Evolutionary conservation across 2,329 filamentous ascomycete genomes (phyloP).

Genomic region (Pyricularia grisea): DNA sequence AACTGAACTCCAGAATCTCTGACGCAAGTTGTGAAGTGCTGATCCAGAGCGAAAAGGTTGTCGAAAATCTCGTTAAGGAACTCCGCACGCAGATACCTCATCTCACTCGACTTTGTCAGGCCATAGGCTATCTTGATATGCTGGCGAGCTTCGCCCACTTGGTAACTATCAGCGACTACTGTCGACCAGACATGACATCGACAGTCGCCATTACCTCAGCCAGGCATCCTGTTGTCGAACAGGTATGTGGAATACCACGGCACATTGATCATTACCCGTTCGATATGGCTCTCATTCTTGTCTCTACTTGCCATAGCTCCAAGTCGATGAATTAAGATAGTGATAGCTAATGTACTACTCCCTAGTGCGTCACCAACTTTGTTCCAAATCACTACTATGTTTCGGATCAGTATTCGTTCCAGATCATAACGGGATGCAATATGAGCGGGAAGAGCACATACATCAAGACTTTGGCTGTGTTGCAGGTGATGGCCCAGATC

Average conservation of each 20-base stretch:
- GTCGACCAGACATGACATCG: constrained; percentile 58
- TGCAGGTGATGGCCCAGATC: constrained; percentile 89
- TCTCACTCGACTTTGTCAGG: constrained; percentile 79
- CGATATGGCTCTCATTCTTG: not conserved
- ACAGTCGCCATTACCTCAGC: constrained; percentile 65
- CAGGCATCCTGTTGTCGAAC: constrained; percentile 72
- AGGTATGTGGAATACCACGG: constrained; percentile 22
- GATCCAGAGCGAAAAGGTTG: constrained; percentile 67
- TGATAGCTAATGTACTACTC: not conserved
- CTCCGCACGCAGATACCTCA: constrained; percentile 62
- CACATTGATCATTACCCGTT: not conserved
- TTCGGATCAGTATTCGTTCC: constrained; percentile 70
- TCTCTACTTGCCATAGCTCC: not conserved
- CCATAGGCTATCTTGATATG: constrained; percentile 82
- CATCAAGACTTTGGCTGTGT: constrained; percentile 73
- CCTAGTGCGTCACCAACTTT: constrained; percentile 40
- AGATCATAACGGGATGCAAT: constrained; percentile 92
- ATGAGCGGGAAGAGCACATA: constrained; percentile 99
- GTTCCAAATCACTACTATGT: constrained; percentile 89
- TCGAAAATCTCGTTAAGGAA: constrained; percentile 62
- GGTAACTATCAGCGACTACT: constrained; percentile 46
- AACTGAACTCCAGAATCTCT: constrained; percentile 67
- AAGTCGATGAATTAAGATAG: not conserved
- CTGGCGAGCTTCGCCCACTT: constrained; percentile 67
- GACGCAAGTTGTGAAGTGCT: constrained; percentile 80